Base-by-base conservation (phyloP, 768 basidiomycete genomes). In the Russula emetica region DNA sequence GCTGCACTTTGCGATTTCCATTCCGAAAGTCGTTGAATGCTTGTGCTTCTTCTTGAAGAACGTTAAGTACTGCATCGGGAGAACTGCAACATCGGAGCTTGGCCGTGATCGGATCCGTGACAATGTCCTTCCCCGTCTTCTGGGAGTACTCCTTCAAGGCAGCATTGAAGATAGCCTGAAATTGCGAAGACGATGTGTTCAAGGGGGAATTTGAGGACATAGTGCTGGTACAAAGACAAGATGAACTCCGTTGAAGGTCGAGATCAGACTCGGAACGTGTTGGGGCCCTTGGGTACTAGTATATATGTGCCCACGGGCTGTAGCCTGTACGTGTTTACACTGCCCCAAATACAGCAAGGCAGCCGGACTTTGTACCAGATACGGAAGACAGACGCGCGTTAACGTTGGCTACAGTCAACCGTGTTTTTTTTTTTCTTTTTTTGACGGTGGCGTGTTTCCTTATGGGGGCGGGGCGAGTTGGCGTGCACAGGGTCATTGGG, bases 1-100 rank as follows among this genome's bases (percentile, higher is more conserved):
- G 32, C 32, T 49, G 45, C 24, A 49, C 22, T 11, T 24, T 58
- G 11, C 58, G 9, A 40, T 38, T 36, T 50, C 49, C 58, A 7
- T 60, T 51, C 24, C 58, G 34, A 60, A 51, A 60, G 10, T 60
- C 36, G 24, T 52, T 28, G 20, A 60, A 60, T 16, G 22, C 50
- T 6, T 52, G 18, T 20, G 50, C 49, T n/a, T 60, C 18, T 8
- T 38, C 26, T 38, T 60, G 24, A 30, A 60, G 58, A 30, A 42
- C 18, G 18, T 5, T 13, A 7, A 52, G 50, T 11, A 60, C 28
- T 7, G 36, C 38, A 13, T 60, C 50, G 16, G 49, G 32, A 6
- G 49, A 52, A 26, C 2, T 13, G 20, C 58, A 60, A 11, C 11
- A 20, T 28, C 30, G 16, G 26, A 60, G 47, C 38, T 30, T 52